Evolutionary conservation across 306 rosid genomes (phyloP).

Genomic region (Corylus heterophylla): DNA sequence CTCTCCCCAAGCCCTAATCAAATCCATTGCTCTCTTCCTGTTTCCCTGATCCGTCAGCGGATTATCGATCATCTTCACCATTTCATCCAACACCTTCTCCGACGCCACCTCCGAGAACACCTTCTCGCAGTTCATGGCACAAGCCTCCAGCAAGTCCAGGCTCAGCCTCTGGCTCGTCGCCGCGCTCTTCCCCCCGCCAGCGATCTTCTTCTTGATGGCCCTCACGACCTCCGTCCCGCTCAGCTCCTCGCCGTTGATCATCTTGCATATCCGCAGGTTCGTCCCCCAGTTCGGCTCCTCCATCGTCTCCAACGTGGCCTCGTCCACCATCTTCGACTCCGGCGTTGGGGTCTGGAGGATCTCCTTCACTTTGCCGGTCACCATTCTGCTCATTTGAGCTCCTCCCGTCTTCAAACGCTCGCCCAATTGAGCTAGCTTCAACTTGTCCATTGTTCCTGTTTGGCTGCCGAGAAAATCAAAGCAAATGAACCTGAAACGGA

Average conservation of each 20-base stretch:
- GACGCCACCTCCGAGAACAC: slow-evolving; percentile 80
- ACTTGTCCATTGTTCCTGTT: slow-evolving; percentile 50
- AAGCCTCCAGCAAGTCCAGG: slow-evolving; percentile 70
- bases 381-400: slow-evolving; percentile 72
- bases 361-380: slow-evolving; percentile 70
- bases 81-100: slow-evolving; percentile 73
- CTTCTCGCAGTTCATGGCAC: slow-evolving; percentile 77
- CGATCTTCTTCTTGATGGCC: slow-evolving; percentile 60
- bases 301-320: slow-evolving; percentile 61
- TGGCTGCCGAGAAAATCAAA: background rate
- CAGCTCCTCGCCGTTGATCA: slow-evolving; percentile 60
- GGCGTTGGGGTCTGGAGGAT: slow-evolving; percentile 65
- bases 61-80: slow-evolving; percentile 56
- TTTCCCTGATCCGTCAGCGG: slow-evolving; percentile 32
- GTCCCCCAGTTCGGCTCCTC: slow-evolving; percentile 74
- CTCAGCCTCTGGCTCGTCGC: slow-evolving; percentile 49
- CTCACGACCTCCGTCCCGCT: slow-evolving; percentile 64
- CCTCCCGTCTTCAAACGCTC: slow-evolving; percentile 73
- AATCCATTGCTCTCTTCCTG: slow-evolving; percentile 51
- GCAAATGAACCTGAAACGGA: background rate
- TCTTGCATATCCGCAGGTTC: slow-evolving; percentile 67
- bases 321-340: slow-evolving; percentile 78
- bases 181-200: slow-evolving; percentile 33
- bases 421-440: slow-evolving; percentile 55
- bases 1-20: slow-evolving; percentile 84